Evolutionary conservation across 805 yeast species (phyloP).

Genomic region (Metschnikowia dekortorum): DNA sequence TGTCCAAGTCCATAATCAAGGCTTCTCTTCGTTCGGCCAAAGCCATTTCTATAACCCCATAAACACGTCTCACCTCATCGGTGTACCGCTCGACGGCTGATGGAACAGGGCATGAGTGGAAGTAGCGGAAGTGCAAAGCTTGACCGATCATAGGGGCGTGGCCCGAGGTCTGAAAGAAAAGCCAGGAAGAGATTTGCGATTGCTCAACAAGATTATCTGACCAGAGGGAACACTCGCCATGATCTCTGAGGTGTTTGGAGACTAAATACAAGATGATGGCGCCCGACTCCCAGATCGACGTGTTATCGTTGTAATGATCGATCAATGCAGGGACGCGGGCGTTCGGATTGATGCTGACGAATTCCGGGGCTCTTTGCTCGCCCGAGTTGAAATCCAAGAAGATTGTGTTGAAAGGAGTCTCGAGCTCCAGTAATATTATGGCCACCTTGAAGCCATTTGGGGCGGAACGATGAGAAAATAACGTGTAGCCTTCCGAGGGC

Average conservation of each 20-base stretch:
- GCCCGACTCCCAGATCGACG: constrained; percentile 92
- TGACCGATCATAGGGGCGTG: constrained; percentile 99
- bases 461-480: constrained; percentile 80
- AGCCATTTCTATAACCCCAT: constrained; percentile 93
- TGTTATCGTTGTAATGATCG: constrained; percentile 77
- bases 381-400: constrained; percentile 83
- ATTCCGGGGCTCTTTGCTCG: constrained; percentile 91
- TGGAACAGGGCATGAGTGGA: constrained; percentile 81
- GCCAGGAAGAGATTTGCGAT: constrained; percentile 81
- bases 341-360: constrained; percentile 90
- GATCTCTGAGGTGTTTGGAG: constrained; percentile 58
- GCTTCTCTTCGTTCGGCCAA: constrained; percentile 90
- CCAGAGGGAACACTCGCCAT: constrained; percentile 72
- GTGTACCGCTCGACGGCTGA: constrained; percentile 87
- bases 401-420: constrained; percentile 72
- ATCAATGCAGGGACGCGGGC: constrained; percentile 93
- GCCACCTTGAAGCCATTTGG: constrained; percentile 97
- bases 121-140: constrained; percentile 88
- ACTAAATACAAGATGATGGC: constrained; percentile 83
- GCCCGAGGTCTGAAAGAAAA: constrained; percentile 92
- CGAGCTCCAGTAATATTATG: constrained; percentile 78
- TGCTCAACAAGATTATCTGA: constrained; percentile 74
- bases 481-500: constrained; percentile 78
- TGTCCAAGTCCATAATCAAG: constrained; percentile 80
- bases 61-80: constrained; percentile 88